A percentile compares a stretch with the other conserved stretches of the same genome.
Evolutionary conservation across 139 green algal genomes (phyloP).

Genomic region (Edaphochlamys debaryana): DNA sequence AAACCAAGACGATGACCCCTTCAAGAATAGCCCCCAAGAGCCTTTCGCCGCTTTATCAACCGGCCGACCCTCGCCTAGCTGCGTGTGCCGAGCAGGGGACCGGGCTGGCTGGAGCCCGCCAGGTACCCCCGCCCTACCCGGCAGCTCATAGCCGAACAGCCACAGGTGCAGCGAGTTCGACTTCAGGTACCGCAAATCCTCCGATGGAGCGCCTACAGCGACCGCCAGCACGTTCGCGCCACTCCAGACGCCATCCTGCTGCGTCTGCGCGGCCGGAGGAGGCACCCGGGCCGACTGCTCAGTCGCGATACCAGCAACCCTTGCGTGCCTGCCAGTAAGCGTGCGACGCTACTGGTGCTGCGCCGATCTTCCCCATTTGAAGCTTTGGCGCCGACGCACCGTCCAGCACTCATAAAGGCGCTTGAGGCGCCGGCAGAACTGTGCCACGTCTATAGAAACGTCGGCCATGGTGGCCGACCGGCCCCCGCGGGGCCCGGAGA

Average conservation of each 20-base stretch:
- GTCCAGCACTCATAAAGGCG: constrained; percentile 53
- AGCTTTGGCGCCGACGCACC: constrained; percentile 40
- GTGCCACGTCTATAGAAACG: constrained; percentile 41
- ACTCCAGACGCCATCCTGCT: constrained; percentile 30
- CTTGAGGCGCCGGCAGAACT: constrained; percentile 48
- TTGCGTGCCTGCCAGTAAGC: no score
- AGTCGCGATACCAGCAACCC: no score
- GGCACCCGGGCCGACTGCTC: no score
- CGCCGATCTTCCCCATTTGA: no score
- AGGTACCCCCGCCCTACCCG: no score
- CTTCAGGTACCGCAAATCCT: constrained; percentile 93
- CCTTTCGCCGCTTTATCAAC: no score
- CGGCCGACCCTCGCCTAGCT: no score
- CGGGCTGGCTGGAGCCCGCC: no score
- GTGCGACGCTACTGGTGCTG: no score
- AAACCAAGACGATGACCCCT: no score
- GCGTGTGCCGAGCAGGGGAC: no score
- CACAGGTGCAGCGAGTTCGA: constrained; percentile 90
- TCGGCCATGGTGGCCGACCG: constrained; percentile 46
- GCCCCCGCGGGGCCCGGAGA: constrained; percentile 18
- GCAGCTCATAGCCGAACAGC: constrained; percentile 95
- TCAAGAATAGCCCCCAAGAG: no score
- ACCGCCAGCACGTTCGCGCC: constrained; percentile 55
- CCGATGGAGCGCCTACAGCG: constrained; percentile 50
- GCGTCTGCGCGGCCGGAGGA: background rate